A percentile compares a stretch with the other conserved stretches of the same genome.
phyloP scores from a whole-genome alignment of 805 yeast genomes.

The Candida suzukii region DNA sequence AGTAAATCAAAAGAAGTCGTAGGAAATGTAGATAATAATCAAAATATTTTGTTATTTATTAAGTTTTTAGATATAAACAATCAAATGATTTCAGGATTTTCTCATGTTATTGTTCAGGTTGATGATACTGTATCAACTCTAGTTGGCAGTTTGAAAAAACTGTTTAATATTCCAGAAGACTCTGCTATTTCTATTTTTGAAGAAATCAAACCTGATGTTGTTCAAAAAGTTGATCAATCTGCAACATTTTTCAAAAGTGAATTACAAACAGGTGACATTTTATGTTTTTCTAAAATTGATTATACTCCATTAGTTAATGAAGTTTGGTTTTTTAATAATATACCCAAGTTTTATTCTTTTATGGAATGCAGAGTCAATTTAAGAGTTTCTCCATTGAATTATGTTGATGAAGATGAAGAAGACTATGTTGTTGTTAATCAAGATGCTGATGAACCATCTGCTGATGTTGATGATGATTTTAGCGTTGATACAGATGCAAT shows the following conservation, averaged over 20 bases:
- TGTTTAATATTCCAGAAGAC: conserved; percentile 32
- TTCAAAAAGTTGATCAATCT: conserved; percentile 35
- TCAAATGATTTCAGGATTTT: conserved; percentile 57
- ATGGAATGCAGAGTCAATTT: conserved; percentile 57
- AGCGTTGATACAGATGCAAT: conserved; percentile 10
- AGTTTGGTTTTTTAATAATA: conserved; percentile 20
- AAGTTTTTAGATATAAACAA: conserved; percentile 58
- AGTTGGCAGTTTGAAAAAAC: conserved; percentile 30
- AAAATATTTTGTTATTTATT: conserved; percentile 36
- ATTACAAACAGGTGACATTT: conserved; percentile 61
- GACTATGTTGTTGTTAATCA: conserved; percentile 33
- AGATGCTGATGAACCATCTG: conserved; percentile 1
- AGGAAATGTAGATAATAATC: conserved; percentile 3
- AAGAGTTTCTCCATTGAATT: conserved; percentile 35
- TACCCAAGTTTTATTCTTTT: conserved; percentile 44
- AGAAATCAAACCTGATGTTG: conserved; percentile 50
- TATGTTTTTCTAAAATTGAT: conserved; percentile 24
- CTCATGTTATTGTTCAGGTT: conserved; percentile 47
- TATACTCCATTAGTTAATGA: not conserved
- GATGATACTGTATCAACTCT: conserved; percentile 37
- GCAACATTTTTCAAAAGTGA: conserved; percentile 49
- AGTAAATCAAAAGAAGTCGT: not conserved
- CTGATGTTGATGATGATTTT: conserved; percentile 5
- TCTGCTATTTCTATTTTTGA: conserved; percentile 40
- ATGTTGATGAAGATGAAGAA: conserved; percentile 37